phyloP scores from a whole-genome alignment of 768 basidiomycete genomes.

The Lactifluus piperatus region DNA sequence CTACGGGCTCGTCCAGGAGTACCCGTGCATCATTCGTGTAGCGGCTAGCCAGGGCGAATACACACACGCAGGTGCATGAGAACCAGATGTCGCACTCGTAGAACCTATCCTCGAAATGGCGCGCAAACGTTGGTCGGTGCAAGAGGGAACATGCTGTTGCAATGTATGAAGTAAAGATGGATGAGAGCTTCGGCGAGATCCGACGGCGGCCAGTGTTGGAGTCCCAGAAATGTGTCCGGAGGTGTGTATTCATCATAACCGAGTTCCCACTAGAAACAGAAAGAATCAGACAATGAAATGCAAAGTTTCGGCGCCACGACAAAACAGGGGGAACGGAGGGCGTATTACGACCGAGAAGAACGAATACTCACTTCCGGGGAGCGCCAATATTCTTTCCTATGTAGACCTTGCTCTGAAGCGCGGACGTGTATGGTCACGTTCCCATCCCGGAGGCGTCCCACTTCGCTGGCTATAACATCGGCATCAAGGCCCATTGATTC shows the following conservation, averaged over 20 bases:
- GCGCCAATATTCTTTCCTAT: constrained; percentile 16
- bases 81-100: constrained; percentile 38
- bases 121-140: constrained; percentile 61
- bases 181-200: constrained; percentile 55
- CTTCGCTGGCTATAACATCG: not conserved
- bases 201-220: constrained; percentile 47
- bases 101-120: constrained; percentile 45
- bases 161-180: constrained; percentile 55
- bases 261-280: constrained; percentile 46
- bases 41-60: constrained; percentile 27
- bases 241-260: constrained; percentile 37
- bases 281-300: not conserved
- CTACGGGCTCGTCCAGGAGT: constrained; percentile 23
- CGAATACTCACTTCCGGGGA: constrained; percentile 15
- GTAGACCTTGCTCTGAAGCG: not conserved
- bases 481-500: constrained; percentile 3
- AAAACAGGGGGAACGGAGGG: not conserved
- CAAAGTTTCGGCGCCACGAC: too few relatives aligned
- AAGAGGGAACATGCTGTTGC: constrained; percentile 60
- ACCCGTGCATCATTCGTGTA: constrained; percentile 25
- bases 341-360: not conserved
- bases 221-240: constrained; percentile 28
- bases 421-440: not conserved
- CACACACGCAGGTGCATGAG: constrained; percentile 25
- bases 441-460: not conserved